A percentile compares a stretch with the other conserved stretches of the same genome.
Conservation (phyloP, 148 eudicot species). For the Persicaria tinctoria region DNA sequence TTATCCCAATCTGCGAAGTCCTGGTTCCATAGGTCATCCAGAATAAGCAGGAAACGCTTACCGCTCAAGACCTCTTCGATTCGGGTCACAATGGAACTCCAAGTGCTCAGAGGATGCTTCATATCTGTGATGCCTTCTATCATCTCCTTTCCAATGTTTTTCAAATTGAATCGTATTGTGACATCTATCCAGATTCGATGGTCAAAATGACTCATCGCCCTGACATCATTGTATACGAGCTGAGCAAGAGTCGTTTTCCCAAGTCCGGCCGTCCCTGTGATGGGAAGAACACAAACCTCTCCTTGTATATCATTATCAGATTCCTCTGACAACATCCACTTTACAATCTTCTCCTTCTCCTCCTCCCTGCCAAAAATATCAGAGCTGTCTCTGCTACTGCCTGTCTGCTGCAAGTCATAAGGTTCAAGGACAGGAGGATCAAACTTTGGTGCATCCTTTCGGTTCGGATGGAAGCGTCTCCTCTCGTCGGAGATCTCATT, state of each 20-base stretch:
- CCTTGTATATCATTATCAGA: no score
- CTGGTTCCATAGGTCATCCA: no score
- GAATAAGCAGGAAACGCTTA: no score
- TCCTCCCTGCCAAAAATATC: conserved; percentile 25
- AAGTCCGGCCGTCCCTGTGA: not conserved
- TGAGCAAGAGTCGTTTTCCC: conserved; percentile 9
- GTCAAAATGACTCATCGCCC: not conserved
- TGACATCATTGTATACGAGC: not conserved
- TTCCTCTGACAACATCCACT: no score
- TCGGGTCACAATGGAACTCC: not conserved
- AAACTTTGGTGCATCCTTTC: not conserved
- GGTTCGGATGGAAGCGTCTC: conserved; percentile 11
- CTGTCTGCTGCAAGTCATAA: not conserved
- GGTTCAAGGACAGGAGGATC: not conserved
- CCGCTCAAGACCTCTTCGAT: not conserved
- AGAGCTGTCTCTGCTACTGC: not conserved
- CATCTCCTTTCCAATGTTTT: not conserved
- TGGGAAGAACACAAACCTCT: conserved; percentile 2
- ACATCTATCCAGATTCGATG: conserved; percentile 4
- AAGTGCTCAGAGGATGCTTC: not conserved
- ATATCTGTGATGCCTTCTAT: not conserved
- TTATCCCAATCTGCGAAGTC: no score
- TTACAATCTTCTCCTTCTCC: conserved; percentile 13
- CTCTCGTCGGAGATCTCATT: conserved; percentile 13
- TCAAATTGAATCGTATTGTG: not conserved